Evolutionary conservation across 2,329 filamentous ascomycete species (phyloP).

Genomic region (Exophiala dermatitidis): DNA sequence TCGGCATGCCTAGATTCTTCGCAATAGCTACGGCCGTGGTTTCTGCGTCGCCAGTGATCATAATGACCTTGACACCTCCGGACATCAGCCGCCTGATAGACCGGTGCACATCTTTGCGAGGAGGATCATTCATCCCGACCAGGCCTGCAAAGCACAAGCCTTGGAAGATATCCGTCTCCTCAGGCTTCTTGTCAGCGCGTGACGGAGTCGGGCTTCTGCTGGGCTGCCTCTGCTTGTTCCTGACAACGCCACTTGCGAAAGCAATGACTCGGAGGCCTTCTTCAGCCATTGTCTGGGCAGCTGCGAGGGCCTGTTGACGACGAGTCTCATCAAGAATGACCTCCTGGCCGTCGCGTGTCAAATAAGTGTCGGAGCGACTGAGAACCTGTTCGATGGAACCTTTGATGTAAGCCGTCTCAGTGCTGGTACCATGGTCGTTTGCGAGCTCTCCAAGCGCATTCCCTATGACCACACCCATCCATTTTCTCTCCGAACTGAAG

Average conservation of each 20-base stretch:
- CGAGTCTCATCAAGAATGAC: slow-evolving; percentile 72
- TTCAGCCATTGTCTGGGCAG: slow-evolving; percentile 78
- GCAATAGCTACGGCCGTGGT: slow-evolving; percentile 92
- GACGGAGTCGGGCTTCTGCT: slow-evolving; percentile 47
- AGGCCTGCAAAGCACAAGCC: slow-evolving; percentile 84
- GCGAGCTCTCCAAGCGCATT: slow-evolving; percentile 38
- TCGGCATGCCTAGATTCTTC: slow-evolving; percentile 86
- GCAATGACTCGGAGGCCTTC: slow-evolving; percentile 85
- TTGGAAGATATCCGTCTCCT: slow-evolving; percentile 65
- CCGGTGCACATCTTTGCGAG: slow-evolving; percentile 78
- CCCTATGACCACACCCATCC: slow-evolving; percentile 93
- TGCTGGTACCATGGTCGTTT: slow-evolving; percentile 51
- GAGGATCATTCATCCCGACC: slow-evolving; percentile 96
- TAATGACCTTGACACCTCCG: slow-evolving; percentile 92
- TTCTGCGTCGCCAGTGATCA: slow-evolving; percentile 97
- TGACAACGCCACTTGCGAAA: slow-evolving; percentile 77
- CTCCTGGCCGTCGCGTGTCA: slow-evolving; percentile 78
- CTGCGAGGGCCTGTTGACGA: slow-evolving; percentile 65
- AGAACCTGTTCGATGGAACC: slow-evolving; percentile 85
- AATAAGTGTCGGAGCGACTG: slow-evolving; percentile 79
- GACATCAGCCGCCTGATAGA: slow-evolving; percentile 86
- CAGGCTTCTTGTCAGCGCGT: slow-evolving; percentile 29
- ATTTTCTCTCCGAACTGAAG: slow-evolving; percentile 95
- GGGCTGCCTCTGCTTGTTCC: slow-evolving; percentile 39
- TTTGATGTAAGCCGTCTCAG: slow-evolving; percentile 89